phyloP scores from a whole-genome alignment of 768 basidiomycete species.

The Coprinellus micaceus region DNA sequence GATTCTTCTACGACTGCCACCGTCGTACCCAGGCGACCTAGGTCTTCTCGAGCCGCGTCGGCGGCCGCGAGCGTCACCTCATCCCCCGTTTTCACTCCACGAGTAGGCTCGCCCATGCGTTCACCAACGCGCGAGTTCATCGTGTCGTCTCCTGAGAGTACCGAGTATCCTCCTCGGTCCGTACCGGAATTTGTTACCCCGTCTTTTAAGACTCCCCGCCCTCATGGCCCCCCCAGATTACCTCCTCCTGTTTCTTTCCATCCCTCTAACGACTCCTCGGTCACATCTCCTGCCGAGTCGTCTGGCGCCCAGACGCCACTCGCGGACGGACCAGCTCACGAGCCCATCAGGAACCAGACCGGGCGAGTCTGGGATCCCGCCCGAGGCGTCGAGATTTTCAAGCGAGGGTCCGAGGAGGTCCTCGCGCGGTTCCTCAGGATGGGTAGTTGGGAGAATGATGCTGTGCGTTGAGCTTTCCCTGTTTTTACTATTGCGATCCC shows the following conservation, averaged over 20 bases:
- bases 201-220: no score
- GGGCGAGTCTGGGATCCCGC: conserved; percentile 83
- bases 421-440: conserved; percentile 78
- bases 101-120: conserved; percentile 21
- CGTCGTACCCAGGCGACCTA: background rate
- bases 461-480: conserved; percentile 17
- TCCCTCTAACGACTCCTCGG: conserved; percentile 48
- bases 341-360: conserved; percentile 39
- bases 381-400: conserved; percentile 81
- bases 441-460: conserved; percentile 66
- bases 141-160: conserved; percentile 13
- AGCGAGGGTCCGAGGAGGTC: conserved; percentile 84
- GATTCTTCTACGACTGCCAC: background rate
- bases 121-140: conserved; percentile 22
- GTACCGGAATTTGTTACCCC: conserved; percentile 3
- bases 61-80: background rate
- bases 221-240: conserved; percentile 17
- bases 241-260: conserved; percentile 32
- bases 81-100: conserved; percentile 3
- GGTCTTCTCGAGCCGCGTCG: background rate
- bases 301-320: conserved; percentile 47
- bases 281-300: conserved; percentile 54
- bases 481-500: background rate
- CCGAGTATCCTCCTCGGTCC: conserved; percentile 1
- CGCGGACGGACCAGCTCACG: conserved; percentile 28